Evolutionary conservation across 164 flowering plant genomes (phyloP).

Genomic region (Berberis thunbergii): DNA sequence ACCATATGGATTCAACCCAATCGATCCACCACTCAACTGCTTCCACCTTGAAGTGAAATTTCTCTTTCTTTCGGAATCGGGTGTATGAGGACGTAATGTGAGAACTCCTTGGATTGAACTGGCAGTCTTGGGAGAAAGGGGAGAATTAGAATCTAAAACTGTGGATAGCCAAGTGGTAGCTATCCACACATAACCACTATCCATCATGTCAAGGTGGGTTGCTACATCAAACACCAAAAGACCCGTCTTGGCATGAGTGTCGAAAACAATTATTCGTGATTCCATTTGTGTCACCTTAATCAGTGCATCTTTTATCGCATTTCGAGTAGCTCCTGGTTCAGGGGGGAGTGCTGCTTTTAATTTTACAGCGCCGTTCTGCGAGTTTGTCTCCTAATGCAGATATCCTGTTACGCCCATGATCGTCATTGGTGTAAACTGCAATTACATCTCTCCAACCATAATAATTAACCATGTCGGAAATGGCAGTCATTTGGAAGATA

Average conservation of each 20-base stretch:
- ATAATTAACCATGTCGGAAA: conserved; percentile 12
- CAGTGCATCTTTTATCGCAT: conserved; percentile 17
- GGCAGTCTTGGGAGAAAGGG: conserved; percentile 1
- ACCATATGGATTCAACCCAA: conserved; percentile 18
- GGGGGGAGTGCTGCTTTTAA: conserved; percentile 19
- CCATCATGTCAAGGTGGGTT: conserved; percentile 26
- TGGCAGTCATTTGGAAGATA: conserved; percentile 16
- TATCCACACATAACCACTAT: conserved; percentile 34
- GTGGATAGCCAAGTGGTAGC: conserved; percentile 33
- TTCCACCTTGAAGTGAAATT: conserved; percentile 15
- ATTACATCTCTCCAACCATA: conserved; percentile 19
- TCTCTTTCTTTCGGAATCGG: conserved; percentile 11
- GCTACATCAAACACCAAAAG: conserved; percentile 22
- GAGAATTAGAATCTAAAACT: conserved; percentile 18
- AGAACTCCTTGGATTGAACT: conserved; percentile 17
- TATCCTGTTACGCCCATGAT: conserved; percentile 16
- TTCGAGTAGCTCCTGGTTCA: conserved; percentile 3
- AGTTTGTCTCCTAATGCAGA: conserved; percentile 17
- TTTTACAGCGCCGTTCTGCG: conserved; percentile 14
- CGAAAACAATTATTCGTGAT: conserved; percentile 27
- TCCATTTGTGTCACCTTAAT: conserved; percentile 24
- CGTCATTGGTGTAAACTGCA: conserved; percentile 18
- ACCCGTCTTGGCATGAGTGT: conserved; percentile 18
- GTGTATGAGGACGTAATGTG: conserved; percentile 16
- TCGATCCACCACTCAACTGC: conserved; percentile 10